Percentiles rank a stretch among this genome's conserved stretches.
Conservation (phyloP, 345 rosid species). For the Pistacia vera region DNA sequence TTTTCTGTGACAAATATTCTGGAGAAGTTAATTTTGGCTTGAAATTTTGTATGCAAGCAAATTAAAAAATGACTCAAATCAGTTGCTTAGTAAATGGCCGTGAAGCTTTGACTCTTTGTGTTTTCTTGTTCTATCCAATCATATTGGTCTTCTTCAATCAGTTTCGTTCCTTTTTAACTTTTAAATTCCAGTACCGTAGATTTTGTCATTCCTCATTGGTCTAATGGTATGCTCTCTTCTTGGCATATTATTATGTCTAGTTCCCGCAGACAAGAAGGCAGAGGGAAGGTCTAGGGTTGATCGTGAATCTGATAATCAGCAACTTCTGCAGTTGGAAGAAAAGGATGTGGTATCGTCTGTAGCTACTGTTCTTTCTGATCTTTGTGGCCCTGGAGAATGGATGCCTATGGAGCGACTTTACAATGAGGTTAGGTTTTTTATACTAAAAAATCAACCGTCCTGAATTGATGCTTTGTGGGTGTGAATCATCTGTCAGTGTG, state of each 20-base stretch:
- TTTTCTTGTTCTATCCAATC: background rate
- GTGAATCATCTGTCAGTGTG: too few relatives aligned
- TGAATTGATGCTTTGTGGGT: background rate
- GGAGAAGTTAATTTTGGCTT: background rate
- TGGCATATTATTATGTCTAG: conserved; percentile 33
- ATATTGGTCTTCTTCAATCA: background rate
- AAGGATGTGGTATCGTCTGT: conserved; percentile 99
- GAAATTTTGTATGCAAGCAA: background rate
- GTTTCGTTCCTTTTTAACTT: background rate
- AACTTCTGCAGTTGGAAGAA: conserved; percentile 86
- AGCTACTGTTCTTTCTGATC: conserved; percentile 94
- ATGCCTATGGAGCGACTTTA: conserved; percentile 99
- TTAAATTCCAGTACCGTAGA: background rate
- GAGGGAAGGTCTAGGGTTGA: conserved; percentile 79
- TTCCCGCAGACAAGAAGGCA: conserved; percentile 69
- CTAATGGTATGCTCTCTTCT: conserved; percentile 12
- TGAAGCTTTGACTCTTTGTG: background rate
- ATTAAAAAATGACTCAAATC: background rate
- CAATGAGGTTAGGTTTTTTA: conserved; percentile 57
- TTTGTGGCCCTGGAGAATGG: conserved; percentile 99
- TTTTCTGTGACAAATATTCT: background rate
- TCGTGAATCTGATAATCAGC: conserved; percentile 95
- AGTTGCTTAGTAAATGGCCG: background rate
- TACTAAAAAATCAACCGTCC: background rate
- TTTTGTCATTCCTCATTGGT: background rate